Percentiles rank a stretch among this genome's conserved stretches.
Conservation (phyloP, 805 yeast species). For the Myxozyma nipponensis region DNA sequence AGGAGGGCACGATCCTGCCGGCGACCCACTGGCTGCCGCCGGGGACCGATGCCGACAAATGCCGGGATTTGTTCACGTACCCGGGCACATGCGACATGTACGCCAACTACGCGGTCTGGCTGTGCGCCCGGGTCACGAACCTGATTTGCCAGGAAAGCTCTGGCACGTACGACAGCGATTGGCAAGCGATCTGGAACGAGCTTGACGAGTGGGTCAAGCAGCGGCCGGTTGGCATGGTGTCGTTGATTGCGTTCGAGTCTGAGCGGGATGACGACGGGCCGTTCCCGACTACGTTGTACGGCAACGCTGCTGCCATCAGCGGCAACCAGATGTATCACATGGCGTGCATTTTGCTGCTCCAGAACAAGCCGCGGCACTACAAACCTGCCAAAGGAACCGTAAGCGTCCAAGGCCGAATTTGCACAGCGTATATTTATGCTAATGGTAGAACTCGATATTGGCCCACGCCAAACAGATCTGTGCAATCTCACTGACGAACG, state of each 20-base stretch:
- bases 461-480: conserved; percentile 44
- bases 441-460: conserved; percentile 32
- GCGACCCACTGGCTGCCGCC: conserved; percentile 41
- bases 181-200: conserved; percentile 44
- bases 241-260: conserved; percentile 35
- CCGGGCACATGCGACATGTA: conserved; percentile 36
- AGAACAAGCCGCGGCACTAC: conserved; percentile 41
- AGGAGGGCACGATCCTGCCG: conserved; percentile 39
- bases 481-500: conserved; percentile 38
- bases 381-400: conserved; percentile 29
- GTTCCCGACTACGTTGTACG: conserved; percentile 40
- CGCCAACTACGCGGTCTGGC: conserved; percentile 43
- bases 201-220: conserved; percentile 40
- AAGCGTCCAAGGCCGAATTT: neutral
- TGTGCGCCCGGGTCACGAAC: conserved; percentile 40
- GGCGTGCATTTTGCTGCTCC: conserved; percentile 41
- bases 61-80: conserved; percentile 18
- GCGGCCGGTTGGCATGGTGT: conserved; percentile 40
- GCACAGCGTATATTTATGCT: no score
- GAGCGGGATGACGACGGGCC: conserved; percentile 34
- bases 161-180: conserved; percentile 38
- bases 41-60: conserved; percentile 1
- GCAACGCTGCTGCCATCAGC: conserved; percentile 38
- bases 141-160: conserved; percentile 34
- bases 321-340: conserved; percentile 42